phyloP scores from a whole-genome alignment of 164 flowering plant species.

The Stephania yunnanensis region DNA sequence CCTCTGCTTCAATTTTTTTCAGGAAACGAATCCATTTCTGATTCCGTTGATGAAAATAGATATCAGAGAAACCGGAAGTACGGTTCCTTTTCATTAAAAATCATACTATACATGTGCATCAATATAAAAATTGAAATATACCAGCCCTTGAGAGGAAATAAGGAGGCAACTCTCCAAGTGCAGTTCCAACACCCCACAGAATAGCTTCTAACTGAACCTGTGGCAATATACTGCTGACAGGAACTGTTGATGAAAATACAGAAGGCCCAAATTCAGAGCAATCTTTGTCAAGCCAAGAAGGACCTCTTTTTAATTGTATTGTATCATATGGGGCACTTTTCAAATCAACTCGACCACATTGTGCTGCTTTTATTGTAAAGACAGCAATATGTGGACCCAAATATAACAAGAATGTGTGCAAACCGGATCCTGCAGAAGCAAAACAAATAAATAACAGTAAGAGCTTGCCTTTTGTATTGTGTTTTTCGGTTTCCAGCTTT shows the following conservation, averaged over 20 bases:
- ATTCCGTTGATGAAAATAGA: no score
- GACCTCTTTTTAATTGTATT: conserved; percentile 68
- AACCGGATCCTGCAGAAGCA: conserved; percentile 64
- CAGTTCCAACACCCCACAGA: conserved; percentile 94
- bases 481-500: no score
- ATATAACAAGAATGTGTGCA: conserved; percentile 92
- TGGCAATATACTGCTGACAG: conserved; percentile 79
- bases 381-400: conserved; percentile 89
- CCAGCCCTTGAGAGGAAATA: conserved; percentile 98
- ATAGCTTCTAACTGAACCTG: conserved; percentile 86
- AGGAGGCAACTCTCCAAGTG: conserved; percentile 98
- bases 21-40: no score
- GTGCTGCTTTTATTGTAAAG: conserved; percentile 79
- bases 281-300: conserved; percentile 87
- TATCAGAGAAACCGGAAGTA: no score
- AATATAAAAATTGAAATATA: conserved; percentile 19
- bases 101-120: background rate
- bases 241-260: conserved; percentile 52
- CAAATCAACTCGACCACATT: conserved; percentile 86
- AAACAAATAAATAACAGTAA: background rate
- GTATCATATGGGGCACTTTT: conserved; percentile 91
- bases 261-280: conserved; percentile 83
- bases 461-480: no score
- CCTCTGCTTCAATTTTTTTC: no score
- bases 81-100: no score